Evolutionary conservation across 2,329 filamentous ascomycete species (phyloP).

Genomic region (Lachnellula cervina): DNA sequence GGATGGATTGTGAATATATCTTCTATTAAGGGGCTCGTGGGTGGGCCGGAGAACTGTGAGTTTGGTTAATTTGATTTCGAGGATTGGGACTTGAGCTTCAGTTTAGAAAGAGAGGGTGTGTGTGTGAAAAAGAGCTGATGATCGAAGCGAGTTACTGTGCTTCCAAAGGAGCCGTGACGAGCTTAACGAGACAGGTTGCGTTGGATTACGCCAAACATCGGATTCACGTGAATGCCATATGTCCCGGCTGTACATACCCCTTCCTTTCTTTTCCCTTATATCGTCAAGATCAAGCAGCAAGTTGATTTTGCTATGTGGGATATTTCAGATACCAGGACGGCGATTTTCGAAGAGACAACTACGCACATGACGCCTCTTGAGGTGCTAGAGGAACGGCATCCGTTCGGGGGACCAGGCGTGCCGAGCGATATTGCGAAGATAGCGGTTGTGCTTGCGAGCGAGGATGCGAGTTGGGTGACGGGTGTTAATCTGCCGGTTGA

Average conservation of each 20-base stretch:
- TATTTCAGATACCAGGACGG: constrained; percentile 10
- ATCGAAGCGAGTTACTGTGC: constrained; percentile 39
- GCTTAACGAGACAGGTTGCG: constrained; percentile 44
- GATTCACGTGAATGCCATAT: constrained; percentile 50
- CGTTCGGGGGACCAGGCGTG: constrained; percentile 5
- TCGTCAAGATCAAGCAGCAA: not conserved
- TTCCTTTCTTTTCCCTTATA: not conserved
- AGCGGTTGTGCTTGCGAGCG: constrained; percentile 11
- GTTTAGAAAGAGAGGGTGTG: not conserved
- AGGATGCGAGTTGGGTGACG: constrained; percentile 13
- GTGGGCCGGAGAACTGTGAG: constrained; percentile 25
- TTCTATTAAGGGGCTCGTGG: constrained; percentile 40
- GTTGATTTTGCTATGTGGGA: not conserved
- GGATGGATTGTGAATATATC: constrained; percentile 49
- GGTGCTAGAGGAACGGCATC: constrained; percentile 4
- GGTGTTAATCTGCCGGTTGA: constrained; percentile 12
- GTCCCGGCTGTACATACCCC: constrained; percentile 41
- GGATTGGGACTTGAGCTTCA: not conserved
- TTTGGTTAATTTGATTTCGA: not conserved
- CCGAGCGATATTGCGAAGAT: constrained; percentile 8
- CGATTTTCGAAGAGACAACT: constrained; percentile 9
- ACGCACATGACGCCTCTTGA: not conserved
- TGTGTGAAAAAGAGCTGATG: not conserved
- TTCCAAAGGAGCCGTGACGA: constrained; percentile 46
- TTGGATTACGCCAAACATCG: constrained; percentile 43